Conservation (phyloP, 345 rosid species). For the Dipteronia sinensis region DNA sequence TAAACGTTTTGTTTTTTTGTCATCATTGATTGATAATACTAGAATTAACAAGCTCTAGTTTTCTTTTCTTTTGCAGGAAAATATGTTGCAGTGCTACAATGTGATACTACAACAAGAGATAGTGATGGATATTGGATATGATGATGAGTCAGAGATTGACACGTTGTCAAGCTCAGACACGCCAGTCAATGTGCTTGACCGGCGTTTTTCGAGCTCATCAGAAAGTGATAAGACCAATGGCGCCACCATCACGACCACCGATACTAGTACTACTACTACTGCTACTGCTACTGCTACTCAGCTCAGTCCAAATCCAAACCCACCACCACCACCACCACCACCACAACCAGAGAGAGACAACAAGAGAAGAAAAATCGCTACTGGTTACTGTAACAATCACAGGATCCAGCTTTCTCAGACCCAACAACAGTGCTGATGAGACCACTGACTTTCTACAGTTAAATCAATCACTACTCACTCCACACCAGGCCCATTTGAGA, state of each 20-base stretch:
- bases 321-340: no score
- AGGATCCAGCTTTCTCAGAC: slow-evolving; percentile 34
- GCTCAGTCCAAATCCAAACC: not conserved
- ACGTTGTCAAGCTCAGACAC: slow-evolving; percentile 44
- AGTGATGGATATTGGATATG: slow-evolving; percentile 34
- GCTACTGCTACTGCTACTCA: no score
- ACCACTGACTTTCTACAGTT: not conserved
- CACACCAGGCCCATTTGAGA: slow-evolving; percentile 32
- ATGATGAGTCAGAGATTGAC: slow-evolving; percentile 36
- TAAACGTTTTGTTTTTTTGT: not conserved
- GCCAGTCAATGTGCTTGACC: slow-evolving; percentile 59
- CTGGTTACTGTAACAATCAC: slow-evolving; percentile 11
- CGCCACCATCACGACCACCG: slow-evolving; percentile 15
- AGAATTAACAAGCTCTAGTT: not conserved
- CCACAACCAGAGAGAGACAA: slow-evolving; percentile 8
- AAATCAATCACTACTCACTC: slow-evolving; percentile 3
- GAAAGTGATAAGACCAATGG: slow-evolving; percentile 44
- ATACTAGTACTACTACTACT: no score
- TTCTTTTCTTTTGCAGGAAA: slow-evolving; percentile 39
- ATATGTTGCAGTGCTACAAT: slow-evolving; percentile 47
- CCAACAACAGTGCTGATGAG: slow-evolving; percentile 30
- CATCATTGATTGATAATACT: not conserved
- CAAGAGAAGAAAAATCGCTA: slow-evolving; percentile 38
- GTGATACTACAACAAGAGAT: slow-evolving; percentile 37
- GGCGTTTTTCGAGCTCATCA: slow-evolving; percentile 46